Base-by-base conservation (phyloP, 768 basidiomycete species). In the Goffeauzyma gilvescens region DNA sequence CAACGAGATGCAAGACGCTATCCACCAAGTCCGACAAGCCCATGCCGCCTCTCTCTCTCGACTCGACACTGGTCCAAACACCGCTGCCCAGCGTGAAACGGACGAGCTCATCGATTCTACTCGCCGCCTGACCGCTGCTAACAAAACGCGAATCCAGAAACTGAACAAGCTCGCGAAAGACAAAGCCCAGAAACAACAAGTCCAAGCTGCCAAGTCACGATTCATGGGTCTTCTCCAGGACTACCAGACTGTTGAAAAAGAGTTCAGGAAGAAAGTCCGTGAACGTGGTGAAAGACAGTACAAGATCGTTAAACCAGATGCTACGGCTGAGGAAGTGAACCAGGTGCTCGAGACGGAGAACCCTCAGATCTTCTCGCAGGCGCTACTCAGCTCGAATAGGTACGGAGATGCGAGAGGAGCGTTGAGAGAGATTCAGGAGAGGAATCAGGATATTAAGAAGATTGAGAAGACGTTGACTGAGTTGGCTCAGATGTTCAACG, bases 381-480 rank as follows among this genome's bases (percentile, higher is more conserved):
- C 65, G 82, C 68, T 87, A 32, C 71, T 78, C 31, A 69, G 69
- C 22, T 81, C 81, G n/a, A 75, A 73, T 38, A 74, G 75, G n/a
- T 84, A 83, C 60, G 81, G 77, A 24, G 79, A 83, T 51, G 77
- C 83, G 13, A 70, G 83, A 35, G 72, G 73, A 32, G 86, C 81
- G 0, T 84, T 79, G 61, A 72, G 75, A 38, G 87, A 93, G 64
- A 85, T 87, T 0, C 87, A 89, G 59, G 75, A 80, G 45, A 73
- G 87, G 26, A 84, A 89, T 58, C 72, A 78, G 54, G 85, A 93
- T 47, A 73, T 95, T 51, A 71, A 72, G 51, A 75, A 73, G 60
- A 84, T 90, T 58, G 85, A 90, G 62, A 70, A 73, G 52, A 93
- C 86, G 3, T 65, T 90, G 35, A 78, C 73, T n/a, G 84, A 90